Conservation (phyloP, 75 land plant genomes). For the Sequoiadendron giganteum region DNA sequence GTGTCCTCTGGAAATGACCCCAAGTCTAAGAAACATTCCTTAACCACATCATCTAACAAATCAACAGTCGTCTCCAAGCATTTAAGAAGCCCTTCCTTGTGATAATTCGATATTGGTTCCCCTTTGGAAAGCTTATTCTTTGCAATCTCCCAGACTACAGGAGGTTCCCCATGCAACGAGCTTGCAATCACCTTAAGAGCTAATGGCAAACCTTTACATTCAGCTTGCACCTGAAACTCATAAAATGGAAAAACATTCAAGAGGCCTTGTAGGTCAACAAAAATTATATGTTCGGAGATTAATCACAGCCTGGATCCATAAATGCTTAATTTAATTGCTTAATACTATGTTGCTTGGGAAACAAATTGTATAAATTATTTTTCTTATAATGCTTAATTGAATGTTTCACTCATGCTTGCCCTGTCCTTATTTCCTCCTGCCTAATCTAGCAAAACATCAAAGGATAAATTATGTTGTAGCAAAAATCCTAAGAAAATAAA, state of each 20-base stretch:
- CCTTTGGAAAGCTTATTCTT: conserved; percentile 40
- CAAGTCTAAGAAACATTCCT: conserved; percentile 60
- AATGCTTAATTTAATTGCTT: too few relatives aligned
- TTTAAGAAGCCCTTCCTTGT: conserved; percentile 41
- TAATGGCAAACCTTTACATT: conserved; percentile 62
- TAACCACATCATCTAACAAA: conserved; percentile 18
- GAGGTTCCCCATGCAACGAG: conserved; percentile 34
- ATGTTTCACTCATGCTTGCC: too few relatives aligned
- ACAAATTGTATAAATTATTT: too few relatives aligned
- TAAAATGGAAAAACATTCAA: background rate
- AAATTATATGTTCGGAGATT: too few relatives aligned
- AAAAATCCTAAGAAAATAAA: background rate
- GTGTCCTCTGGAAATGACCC: conserved; percentile 58
- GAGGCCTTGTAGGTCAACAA: too few relatives aligned
- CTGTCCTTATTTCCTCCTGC: too few relatives aligned
- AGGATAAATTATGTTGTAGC: too few relatives aligned
- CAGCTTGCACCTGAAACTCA: conserved; percentile 24
- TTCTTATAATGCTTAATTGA: too few relatives aligned
- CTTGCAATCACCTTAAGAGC: conserved; percentile 68
- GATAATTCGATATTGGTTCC: conserved; percentile 41
- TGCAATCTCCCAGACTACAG: conserved; percentile 39
- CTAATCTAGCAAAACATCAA: too few relatives aligned
- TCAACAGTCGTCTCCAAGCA: conserved; percentile 42
- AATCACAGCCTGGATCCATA: too few relatives aligned
- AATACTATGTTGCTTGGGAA: too few relatives aligned